These are phyloP conservation scores for Ceratobasidium sp. DNA, from an alignment of 1,284 basidiomycete species.

Conservation along the genomic window DNA sequence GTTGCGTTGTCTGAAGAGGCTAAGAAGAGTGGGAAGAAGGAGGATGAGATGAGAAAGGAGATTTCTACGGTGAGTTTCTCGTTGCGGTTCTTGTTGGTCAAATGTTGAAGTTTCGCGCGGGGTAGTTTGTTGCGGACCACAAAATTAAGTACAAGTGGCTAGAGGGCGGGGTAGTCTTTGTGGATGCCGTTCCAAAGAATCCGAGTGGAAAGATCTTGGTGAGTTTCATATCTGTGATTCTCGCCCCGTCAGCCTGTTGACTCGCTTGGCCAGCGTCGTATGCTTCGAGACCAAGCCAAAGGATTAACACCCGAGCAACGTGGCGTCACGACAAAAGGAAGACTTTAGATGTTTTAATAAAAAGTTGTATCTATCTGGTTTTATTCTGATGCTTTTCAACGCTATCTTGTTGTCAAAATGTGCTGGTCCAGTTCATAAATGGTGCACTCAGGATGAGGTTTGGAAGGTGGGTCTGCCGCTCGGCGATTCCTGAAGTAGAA, in stretches of 20 bases:
- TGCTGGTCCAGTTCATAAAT: too few species aligned
- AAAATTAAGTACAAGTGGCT: conserved; percentile 79
- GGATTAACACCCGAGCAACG: conserved; percentile 5
- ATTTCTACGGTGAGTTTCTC: conserved; percentile 54
- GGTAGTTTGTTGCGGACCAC: conserved; percentile 72
- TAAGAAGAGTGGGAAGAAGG: conserved; percentile 53
- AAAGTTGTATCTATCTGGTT: neutral
- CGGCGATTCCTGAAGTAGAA: too few species aligned
- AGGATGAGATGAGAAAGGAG: conserved; percentile 50
- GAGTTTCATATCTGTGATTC: conserved; percentile 6
- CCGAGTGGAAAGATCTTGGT: conserved; percentile 54
- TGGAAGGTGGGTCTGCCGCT: too few species aligned
- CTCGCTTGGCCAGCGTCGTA: conserved; percentile 30
- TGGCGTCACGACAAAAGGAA: neutral
- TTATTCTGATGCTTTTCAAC: neutral
- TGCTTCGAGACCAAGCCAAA: conserved; percentile 45
- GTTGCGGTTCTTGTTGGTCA: too few species aligned
- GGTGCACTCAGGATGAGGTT: too few species aligned
- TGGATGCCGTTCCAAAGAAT: conserved; percentile 75
- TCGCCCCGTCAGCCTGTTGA: neutral
- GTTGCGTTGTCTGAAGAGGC: conserved; percentile 65
- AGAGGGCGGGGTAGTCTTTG: conserved; percentile 71
- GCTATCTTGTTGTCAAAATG: too few species aligned
- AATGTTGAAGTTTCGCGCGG: neutral
- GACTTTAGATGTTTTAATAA: neutral